A percentile compares a stretch with the other conserved stretches of the same genome.
These are phyloP conservation scores for Orobanche coerulescens DNA, from an alignment of 257 asterid species.

Conservation along the genomic window DNA sequence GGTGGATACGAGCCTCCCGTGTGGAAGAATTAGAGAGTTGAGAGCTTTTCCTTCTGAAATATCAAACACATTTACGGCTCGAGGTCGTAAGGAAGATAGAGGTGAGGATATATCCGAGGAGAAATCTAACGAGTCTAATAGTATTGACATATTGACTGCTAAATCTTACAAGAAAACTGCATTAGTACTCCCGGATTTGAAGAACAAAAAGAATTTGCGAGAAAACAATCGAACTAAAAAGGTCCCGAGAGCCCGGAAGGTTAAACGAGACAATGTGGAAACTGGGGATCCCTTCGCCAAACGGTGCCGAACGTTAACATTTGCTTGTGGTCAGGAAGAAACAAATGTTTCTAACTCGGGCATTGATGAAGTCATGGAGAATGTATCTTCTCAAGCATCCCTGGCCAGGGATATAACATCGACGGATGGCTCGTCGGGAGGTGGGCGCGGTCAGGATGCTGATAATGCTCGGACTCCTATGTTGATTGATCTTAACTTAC, in stretches of 20 bases:
- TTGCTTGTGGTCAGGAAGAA: slow-evolving; percentile 28
- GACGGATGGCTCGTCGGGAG: slow-evolving; percentile 32
- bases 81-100: background rate
- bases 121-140: slow-evolving; percentile 34
- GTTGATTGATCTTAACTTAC: slow-evolving; percentile 53
- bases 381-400: slow-evolving; percentile 21
- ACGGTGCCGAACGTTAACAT: slow-evolving; percentile 22
- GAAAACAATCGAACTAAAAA: slow-evolving; percentile 28
- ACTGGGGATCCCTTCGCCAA: slow-evolving; percentile 27
- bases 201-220: slow-evolving; percentile 19
- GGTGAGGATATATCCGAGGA: slow-evolving; percentile 26
- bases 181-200: slow-evolving; percentile 18
- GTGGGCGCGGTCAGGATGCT: slow-evolving; percentile 24
- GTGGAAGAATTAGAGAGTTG: slow-evolving; percentile 37
- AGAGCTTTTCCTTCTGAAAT: slow-evolving; percentile 31
- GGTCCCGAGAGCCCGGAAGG: slow-evolving; percentile 20
- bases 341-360: slow-evolving; percentile 18
- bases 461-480: slow-evolving; percentile 26
- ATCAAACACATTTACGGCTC: slow-evolving; percentile 10
- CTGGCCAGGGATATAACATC: slow-evolving; percentile 33
- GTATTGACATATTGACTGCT: slow-evolving; percentile 19
- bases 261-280: slow-evolving; percentile 21
- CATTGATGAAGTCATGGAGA: slow-evolving; percentile 22
- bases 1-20: slow-evolving; percentile 46
- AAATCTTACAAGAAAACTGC: slow-evolving; percentile 24